Conservation (phyloP, 441 rosid genomes). For the Pelargonium australe region DNA sequence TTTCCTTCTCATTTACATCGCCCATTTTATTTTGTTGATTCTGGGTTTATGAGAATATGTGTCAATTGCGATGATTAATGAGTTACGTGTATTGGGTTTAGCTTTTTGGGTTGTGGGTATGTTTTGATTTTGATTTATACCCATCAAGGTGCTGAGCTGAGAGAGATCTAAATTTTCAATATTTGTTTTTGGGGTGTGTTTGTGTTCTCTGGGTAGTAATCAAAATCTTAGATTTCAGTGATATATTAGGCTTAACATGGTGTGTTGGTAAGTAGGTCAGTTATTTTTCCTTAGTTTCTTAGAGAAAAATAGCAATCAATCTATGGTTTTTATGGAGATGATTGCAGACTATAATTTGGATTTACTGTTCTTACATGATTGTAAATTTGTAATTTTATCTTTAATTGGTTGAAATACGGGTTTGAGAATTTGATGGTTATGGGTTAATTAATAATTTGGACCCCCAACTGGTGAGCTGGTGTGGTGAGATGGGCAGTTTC, state of each 20-base stretch:
- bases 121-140: neutral
- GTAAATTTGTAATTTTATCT: neutral
- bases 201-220: neutral
- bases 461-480: neutral
- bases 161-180: neutral
- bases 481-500: neutral
- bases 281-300: neutral
- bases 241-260: neutral
- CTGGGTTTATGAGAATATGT: neutral
- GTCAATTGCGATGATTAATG: neutral
- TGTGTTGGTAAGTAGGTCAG: neutral
- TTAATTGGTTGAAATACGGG: neutral
- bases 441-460: neutral
- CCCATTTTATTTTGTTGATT: neutral
- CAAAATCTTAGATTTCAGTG: constrained; percentile 3
- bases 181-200: neutral
- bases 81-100: neutral
- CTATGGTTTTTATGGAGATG: too few species aligned
- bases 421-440: neutral
- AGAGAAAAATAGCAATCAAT: too few species aligned
- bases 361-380: neutral
- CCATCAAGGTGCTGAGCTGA: neutral
- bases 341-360: neutral
- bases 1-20: neutral
- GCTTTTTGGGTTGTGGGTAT: neutral